A percentile compares a stretch with the other conserved stretches of the same genome.
Conservation (phyloP, 768 basidiomycete genomes). For the Rickenella mellea region DNA sequence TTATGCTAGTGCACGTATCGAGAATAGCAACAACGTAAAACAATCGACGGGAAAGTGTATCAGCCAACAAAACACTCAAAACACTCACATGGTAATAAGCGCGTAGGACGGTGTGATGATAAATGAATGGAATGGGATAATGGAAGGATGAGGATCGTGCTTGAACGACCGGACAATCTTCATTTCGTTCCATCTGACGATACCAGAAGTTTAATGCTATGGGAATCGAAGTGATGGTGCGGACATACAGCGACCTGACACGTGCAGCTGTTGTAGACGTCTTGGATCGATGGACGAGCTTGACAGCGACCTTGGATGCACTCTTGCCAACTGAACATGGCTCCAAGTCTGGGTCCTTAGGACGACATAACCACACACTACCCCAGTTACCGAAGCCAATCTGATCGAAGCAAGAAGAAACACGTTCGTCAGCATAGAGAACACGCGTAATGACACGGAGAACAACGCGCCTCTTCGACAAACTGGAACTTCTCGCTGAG, state of each 20-base stretch:
- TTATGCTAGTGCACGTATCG: constrained; percentile 1
- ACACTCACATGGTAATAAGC: constrained; percentile 79
- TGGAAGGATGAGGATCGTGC: constrained; percentile 79
- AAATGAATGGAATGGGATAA: constrained; percentile 90
- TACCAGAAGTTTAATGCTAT: background rate
- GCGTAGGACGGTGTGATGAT: constrained; percentile 88
- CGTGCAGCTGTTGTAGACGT: constrained; percentile 83
- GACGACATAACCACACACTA: constrained; percentile 73
- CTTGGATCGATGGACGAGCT: constrained; percentile 81
- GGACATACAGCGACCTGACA: constrained; percentile 72
- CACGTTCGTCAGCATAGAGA: constrained; percentile 1
- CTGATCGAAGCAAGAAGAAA: constrained; percentile 23
- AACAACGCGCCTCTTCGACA: constrained; percentile 51
- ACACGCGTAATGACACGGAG: constrained; percentile 6
- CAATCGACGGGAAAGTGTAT: background rate
- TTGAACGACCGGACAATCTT: constrained; percentile 85
- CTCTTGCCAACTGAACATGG: constrained; percentile 23
- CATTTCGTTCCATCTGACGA: constrained; percentile 92
- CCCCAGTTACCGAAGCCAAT: constrained; percentile 94
- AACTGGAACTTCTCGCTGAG: constrained; percentile 66
- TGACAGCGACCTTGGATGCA: constrained; percentile 68
- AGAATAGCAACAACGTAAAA: background rate
- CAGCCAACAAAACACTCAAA: background rate
- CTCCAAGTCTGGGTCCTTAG: constrained; percentile 34
- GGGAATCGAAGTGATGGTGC: background rate